Base-by-base conservation (phyloP, 1,139 yeast species). In the Magnusiomyces tetraspermus region DNA sequence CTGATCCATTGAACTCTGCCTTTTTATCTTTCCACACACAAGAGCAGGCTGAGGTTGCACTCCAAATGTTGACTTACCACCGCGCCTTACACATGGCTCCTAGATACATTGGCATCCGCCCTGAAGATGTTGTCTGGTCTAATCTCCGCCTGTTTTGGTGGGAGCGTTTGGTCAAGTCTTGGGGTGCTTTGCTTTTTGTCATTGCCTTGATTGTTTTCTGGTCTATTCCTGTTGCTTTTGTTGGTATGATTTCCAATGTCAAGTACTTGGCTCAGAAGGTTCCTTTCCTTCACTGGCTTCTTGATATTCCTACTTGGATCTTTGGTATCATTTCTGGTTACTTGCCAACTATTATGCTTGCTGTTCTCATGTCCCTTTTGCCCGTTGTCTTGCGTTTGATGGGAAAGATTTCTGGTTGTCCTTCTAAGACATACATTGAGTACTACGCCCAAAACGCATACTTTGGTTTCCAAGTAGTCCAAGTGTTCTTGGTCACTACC, bases 171-270 rank as follows among this genome's bases (percentile, higher is more conserved):
- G 69, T 78, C 31, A 77, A 92, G 71, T 69, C 72, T 47, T 64
- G 78, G 28, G 77, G 76, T 55, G 85, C 96, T 0, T 63, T 74
- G 51, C 76, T 82, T 21, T 79, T 82, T 15, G 77, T 88, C 58
- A 65, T 74, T 43, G 70, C 67, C 3, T 68, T 84, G 64, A 79
- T 88, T 57, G 77, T 90, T 53, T 84, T 89, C 67, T 92, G 97
- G 97, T 79, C 96, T 55, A 76, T 89, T 61, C 97, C 97, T 19
- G 97, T 90, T 51, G 96, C 97, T 1, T 87, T 88, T 67, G 96
- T 92, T 53, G 97, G 97, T 82, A 75, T 83, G 63, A 78, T 92
- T 59, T 89, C 97, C 23, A 90, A 90, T 70, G 78, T 92, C 61
- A 80, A 84, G 58, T 77, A 76, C 61, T 74, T 89, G 67, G 85